Base-by-base conservation (phyloP, 1,139 yeast genomes). In the Magnusiomyces suaveolens region DNA sequence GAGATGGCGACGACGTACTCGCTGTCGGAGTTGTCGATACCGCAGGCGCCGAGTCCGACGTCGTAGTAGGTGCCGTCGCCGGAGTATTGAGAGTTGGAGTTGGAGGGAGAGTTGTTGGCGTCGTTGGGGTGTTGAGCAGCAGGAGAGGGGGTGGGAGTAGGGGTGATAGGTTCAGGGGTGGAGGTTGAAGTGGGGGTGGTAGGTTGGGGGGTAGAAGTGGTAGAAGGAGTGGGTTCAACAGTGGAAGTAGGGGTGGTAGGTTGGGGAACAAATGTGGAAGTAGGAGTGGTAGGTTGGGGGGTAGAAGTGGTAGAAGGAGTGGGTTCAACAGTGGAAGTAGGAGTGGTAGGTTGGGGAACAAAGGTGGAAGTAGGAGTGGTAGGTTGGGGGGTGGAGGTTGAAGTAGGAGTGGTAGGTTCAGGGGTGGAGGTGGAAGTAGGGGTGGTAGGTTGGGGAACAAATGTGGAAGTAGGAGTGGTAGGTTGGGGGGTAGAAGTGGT, bases 31-130 rank as follows among this genome's bases (percentile, higher is more conserved):
- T 68, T 75, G 58, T 72, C 68, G 55, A 61, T 57, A 50, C 87
- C 87, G 70, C 87, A 82, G 32, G 87, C 81, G 55, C 86, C 87
- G 57, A 81, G 68, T 23, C 82, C 84, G 32, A 80, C 69, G 51
- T 70, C 69, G 71, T 78, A 82, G 74, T 67, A 82, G 54, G 87
- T 82, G 59, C 83, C 86, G 56, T 80, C 73, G 57, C 87, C 86
- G 29, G 72, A 59, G 66, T 61, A 69, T 43, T 53, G 52, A 39
- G 63, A 46, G 41, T 60, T 52, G 43, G 59, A 52, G 57, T 53
- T 43, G 56, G 57, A 46, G 53, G 53, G 48, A 50, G 60, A 52
- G 43, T 54, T n/a, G n/a, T n/a, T 52, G 55, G 56, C 32, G 51
- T 60, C 24, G 41, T 62, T 56, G 41, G 65, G 59, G 54, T 61